Evolutionary conservation across 2,329 filamentous ascomycete genomes (phyloP), one percentile per base, ranked within the genome.

Genomic region (Diplodia intermedia): DNA sequence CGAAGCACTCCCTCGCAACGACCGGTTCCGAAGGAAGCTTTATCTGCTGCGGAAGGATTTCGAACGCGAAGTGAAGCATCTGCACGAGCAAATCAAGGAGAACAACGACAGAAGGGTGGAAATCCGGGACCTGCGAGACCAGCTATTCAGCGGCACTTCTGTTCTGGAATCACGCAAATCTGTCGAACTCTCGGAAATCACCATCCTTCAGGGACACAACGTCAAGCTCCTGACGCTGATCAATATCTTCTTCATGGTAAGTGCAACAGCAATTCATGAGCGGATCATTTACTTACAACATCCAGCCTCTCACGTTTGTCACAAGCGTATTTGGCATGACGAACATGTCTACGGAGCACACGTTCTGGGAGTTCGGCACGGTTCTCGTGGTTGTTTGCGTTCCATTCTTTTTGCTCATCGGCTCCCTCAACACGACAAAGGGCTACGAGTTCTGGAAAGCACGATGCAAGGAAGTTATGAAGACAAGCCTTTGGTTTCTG

Each of bases 111-210:
- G 84, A 18, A 77, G 86, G 20, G 83, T 83, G 62, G 86, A 88
- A 73, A 87, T 89, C 56, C 78, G 83, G 63, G 85, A 83, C 4
- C 74, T 90, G 68, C 79, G 87, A 65, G 87, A 89, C 69, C 87
- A 89, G 74, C 81, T 90, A 0, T 90, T 89, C 75, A 85, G 81
- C 43, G 88, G 88, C 2, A 89, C 87, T n/a, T 84, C 82, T 2
- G 88, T 90, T 67, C 84, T 87, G 71, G 87, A 89, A 74, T 85
- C 82, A 50, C 79, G 87, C 15, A 84, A 87, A 71, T 86, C 85
- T 18, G 87, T 90, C 43, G 86, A 89, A 68, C 74, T 83, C 57
- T 79, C 82, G 1, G 81, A 81, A 55, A 83, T 84, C 14, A 84
- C 83, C 0, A 82, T 85, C 23, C 78, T 84, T 67, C 87, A 90